These are phyloP conservation scores for Aspergillus baeticus DNA, from an alignment of 495 filamentous ascomycete genomes.

Conservation along the genomic window DNA sequence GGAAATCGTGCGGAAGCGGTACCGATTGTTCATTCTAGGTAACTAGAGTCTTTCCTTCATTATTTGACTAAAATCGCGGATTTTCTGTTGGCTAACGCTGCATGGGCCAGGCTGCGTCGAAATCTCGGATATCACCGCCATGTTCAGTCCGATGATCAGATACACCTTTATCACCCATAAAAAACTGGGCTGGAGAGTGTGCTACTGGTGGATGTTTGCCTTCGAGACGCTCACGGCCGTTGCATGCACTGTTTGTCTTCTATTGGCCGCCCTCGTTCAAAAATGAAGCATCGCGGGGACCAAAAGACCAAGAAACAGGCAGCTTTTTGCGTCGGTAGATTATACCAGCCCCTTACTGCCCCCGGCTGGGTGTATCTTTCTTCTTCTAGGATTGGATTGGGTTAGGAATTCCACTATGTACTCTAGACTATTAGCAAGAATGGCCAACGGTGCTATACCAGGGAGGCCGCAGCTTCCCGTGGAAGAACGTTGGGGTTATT, in stretches of 20 bases:
- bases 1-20: background rate
- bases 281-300: no score
- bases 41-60: no score
- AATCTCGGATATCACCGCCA: background rate
- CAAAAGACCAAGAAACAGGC: no score
- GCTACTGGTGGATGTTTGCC: constrained; percentile 6
- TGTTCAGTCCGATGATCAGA: constrained; percentile 1
- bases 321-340: no score
- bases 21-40: background rate
- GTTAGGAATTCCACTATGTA: no score
- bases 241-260: background rate
- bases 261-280: background rate
- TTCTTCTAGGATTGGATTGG: background rate
- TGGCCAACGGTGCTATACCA: no score
- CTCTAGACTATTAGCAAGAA: no score
- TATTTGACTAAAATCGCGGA: no score
- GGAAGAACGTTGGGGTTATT: background rate
- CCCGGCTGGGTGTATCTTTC: background rate
- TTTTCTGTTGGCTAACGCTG: no score
- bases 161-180: constrained; percentile 4
- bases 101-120: no score
- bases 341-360: no score
- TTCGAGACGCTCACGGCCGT: background rate
- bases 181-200: background rate
- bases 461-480: background rate